phyloP scores from a whole-genome alignment of 108 stramenopile genomes.

The Conticribra guillardii region DNA sequence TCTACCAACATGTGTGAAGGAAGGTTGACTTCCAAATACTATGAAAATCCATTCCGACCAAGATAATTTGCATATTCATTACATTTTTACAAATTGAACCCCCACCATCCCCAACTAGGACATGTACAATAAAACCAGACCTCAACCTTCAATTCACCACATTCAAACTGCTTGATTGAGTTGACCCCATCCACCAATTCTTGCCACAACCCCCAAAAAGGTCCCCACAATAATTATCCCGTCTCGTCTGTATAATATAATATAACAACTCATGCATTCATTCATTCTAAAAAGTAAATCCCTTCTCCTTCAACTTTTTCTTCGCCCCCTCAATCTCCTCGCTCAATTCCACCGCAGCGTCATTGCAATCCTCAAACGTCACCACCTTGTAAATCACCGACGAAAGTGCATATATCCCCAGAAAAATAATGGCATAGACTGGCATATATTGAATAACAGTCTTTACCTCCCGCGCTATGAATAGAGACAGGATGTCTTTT shows the following conservation, averaged over 20 bases:
- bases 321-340: slow-evolving; percentile 72
- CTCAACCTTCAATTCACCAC: too few relatives aligned
- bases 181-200: too few relatives aligned
- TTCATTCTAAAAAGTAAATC: slow-evolving; percentile 36
- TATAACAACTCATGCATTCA: background rate
- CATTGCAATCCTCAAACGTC: slow-evolving; percentile 70
- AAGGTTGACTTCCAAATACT: too few relatives aligned
- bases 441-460: slow-evolving; percentile 59
- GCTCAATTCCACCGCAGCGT: slow-evolving; percentile 68
- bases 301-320: slow-evolving; percentile 58
- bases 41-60: too few relatives aligned
- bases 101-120: too few relatives aligned
- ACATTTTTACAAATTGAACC: too few relatives aligned
- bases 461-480: slow-evolving; percentile 5
- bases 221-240: background rate
- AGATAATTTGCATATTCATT: too few relatives aligned
- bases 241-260: background rate
- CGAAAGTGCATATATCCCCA: slow-evolving; percentile 71
- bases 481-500: background rate
- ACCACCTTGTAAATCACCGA: slow-evolving; percentile 56
- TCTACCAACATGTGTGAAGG: too few relatives aligned
- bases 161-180: too few relatives aligned
- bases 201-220: too few relatives aligned
- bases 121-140: too few relatives aligned
- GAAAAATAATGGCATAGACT: slow-evolving; percentile 53